A percentile compares a stretch with the other conserved stretches of the same genome.
These are phyloP conservation scores for Colletotrichum tanaceti DNA, from an alignment of 2,329 filamentous ascomycete species.

Conservation along the genomic window DNA sequence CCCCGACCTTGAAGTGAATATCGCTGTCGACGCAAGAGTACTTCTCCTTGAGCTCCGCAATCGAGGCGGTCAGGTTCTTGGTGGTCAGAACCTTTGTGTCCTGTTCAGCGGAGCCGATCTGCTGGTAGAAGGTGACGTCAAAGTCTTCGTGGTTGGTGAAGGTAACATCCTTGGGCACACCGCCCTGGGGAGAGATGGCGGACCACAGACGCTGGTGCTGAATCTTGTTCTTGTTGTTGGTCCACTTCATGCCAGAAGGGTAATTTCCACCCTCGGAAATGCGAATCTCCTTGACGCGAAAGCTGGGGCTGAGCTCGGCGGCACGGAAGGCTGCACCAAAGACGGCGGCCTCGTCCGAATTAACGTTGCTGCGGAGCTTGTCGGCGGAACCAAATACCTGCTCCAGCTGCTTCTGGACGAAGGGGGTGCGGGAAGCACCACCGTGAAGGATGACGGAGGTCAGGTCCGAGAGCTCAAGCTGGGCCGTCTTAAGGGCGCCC, in stretches of 20 bases:
- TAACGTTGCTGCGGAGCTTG: conserved; percentile 93
- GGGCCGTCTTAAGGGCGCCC: conserved; percentile 78
- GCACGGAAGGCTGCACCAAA: conserved; percentile 96
- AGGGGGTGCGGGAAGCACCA: conserved; percentile 89
- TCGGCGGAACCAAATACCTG: conserved; percentile 75
- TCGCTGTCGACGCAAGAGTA: conserved; percentile 81
- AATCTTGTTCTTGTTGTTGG: conserved; percentile 73
- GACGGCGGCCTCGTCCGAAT: conserved; percentile 95
- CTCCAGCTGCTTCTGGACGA: conserved; percentile 91
- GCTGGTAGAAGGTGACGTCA: conserved; percentile 81
- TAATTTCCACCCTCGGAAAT: conserved; percentile 82
- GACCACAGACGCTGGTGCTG: conserved; percentile 87
- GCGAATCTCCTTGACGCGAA: conserved; percentile 97
- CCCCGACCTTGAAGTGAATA: conserved; percentile 81
- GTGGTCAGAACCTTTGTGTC: conserved; percentile 76
- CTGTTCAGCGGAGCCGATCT: conserved; percentile 68
- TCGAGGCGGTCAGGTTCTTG: conserved; percentile 85
- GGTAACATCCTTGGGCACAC: conserved; percentile 82
- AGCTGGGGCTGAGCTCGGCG: conserved; percentile 90
- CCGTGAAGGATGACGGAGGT: conserved; percentile 95
- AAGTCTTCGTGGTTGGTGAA: conserved; percentile 88
- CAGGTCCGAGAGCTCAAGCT: conserved; percentile 78
- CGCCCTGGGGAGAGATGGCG: conserved; percentile 78
- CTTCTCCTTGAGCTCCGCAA: conserved; percentile 81
- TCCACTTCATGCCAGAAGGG: conserved; percentile 80